phyloP scores from a whole-genome alignment of 1,284 basidiomycete genomes.

The Trichosporon coremiiforme region DNA sequence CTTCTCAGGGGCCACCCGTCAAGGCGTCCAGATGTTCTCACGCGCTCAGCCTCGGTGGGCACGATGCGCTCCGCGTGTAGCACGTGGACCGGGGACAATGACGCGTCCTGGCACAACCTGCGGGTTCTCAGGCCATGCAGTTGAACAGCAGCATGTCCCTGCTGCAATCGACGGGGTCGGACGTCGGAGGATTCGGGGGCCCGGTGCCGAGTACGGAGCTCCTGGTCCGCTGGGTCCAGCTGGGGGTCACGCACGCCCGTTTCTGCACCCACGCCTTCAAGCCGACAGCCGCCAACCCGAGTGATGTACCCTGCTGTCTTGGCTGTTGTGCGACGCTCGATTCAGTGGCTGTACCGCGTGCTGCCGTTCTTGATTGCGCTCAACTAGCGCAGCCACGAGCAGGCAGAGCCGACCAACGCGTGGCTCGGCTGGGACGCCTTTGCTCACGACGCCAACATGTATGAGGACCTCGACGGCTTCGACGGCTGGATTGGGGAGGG shows the following conservation, averaged over 20 bases:
- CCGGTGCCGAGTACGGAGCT: constrained; percentile 56
- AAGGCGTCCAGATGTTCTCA: constrained; percentile 55
- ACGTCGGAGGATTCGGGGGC: constrained; percentile 58
- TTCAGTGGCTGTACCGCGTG: constrained; percentile 57
- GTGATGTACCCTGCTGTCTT: constrained; percentile 58
- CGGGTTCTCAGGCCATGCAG: constrained; percentile 54
- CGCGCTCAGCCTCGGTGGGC: constrained; percentile 57
- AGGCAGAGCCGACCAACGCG: constrained; percentile 54
- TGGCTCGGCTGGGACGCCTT: constrained; percentile 57
- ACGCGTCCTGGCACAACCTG: constrained; percentile 55
- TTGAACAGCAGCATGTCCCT: constrained; percentile 54
- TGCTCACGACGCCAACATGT: constrained; percentile 52
- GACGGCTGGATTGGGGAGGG: constrained; percentile 58
- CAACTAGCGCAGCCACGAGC: constrained; percentile 56
- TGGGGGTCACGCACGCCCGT: constrained; percentile 53
- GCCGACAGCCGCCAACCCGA: constrained; percentile 53
- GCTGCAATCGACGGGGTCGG: constrained; percentile 50
- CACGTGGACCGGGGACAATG: constrained; percentile 58
- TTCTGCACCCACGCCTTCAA: constrained; percentile 59
- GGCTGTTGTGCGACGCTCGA: constrained; percentile 52
- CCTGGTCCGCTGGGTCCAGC: constrained; percentile 58
- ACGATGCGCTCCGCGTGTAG: constrained; percentile 56
- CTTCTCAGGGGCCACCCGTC: constrained; percentile 44
- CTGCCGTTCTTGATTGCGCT: constrained; percentile 54
- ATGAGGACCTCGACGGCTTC: constrained; percentile 54